Base-by-base conservation (phyloP, 257 asterid species). In the Verbascum thapsus region DNA sequence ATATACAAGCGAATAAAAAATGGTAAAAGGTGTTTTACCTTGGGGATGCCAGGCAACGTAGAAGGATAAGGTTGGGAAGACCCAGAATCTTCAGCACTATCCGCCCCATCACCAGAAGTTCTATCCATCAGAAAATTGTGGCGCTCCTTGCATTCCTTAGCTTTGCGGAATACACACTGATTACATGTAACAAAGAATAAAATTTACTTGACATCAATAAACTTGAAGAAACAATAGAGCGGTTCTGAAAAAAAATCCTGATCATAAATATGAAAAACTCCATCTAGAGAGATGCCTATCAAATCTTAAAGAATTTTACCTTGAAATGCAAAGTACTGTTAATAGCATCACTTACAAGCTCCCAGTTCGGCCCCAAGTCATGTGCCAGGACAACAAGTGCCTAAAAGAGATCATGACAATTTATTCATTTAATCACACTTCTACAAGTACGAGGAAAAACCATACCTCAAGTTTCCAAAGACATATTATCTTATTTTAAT, bases 281-380 rank as follows among this genome's bases (percentile, higher is more conserved):
- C 58, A 54, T 23, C n/a, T n/a, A 9, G 44, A 61, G 32, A 19
- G 56, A 17, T 61, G 34, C 19, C 19, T 34, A 49, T 2, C 37
- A 53, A 38, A 26, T 5, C 41, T 48, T n/a, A 40, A 52, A 43
- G 49, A 34, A 48, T 22, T 79, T 55, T 73, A 94, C 99, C 98
- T 94, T 90, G 81, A 94, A 92, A 51, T 75, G 95, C 84, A 87
- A 69, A 37, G 96, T 76, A 67, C 88, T 82, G 84, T 90, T 94
- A 67, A 94, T 74, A 68, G 95, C 97, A 76, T 94, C 99, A 76
- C 95, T 82, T 30, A 94, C 89, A 45, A 94, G 96, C 87, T 90
- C 97, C 99, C 99, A 94, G 66, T 94, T 90, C 40, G 95, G 95
- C 61, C 99, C 99, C 63, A 90, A 78, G 75, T 94, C 99, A 78